Evolutionary conservation across 1,284 basidiomycete genomes (phyloP), one percentile per base, ranked within the genome.

Genomic region (Apiotrichum montevideense): DNA sequence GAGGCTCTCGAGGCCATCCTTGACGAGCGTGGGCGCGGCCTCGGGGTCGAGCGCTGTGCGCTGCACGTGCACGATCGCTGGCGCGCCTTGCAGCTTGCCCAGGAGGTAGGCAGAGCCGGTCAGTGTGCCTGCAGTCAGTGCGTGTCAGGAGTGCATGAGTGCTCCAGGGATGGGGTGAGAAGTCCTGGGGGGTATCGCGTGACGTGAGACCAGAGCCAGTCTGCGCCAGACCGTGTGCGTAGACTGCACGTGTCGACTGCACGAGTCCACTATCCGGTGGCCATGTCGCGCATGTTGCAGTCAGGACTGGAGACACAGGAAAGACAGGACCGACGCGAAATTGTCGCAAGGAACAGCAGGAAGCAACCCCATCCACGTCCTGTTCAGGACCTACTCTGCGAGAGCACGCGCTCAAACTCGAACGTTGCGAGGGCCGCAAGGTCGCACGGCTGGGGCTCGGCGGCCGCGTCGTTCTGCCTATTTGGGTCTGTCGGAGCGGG

Each of bases 1-100:
- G 45, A 72, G 33, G 15, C 41, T 51, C 46, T 66, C 67, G 9
- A 73, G 51, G 0, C 65, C 66, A 1, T 10, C 10, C 15, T 54
- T 56, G 6, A 72, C 56, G 6, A 72, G 35, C 14, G 42, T 61
- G 0, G 62, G 50, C 1, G 64, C 67, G 7, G 61, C 55, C 54
- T 77, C 52, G 1, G 75, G 59, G 2, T 80, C 72, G 39, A 87
- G 76, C 0, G 81, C 76, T 0, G 82, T 82, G 64, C 83, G 82
- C 64, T 85, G 83, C 37, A 87, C 69, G 40, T 84, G 82, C 13
- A 87, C 63, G 53, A 88, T 85, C 0, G 84, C 81, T 2, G 76
- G 76, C 11, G 70, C 57, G 14, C 64, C 55, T 3, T 66, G 67
- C 2, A 80, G 70, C 2, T 64, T 78, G 11, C 81, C 80, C 0